Percentiles rank a stretch among this genome's conserved stretches.
Evolutionary conservation across 2,329 filamentous ascomycete species (phyloP).

Genomic region (Trichoderma sp.): DNA sequence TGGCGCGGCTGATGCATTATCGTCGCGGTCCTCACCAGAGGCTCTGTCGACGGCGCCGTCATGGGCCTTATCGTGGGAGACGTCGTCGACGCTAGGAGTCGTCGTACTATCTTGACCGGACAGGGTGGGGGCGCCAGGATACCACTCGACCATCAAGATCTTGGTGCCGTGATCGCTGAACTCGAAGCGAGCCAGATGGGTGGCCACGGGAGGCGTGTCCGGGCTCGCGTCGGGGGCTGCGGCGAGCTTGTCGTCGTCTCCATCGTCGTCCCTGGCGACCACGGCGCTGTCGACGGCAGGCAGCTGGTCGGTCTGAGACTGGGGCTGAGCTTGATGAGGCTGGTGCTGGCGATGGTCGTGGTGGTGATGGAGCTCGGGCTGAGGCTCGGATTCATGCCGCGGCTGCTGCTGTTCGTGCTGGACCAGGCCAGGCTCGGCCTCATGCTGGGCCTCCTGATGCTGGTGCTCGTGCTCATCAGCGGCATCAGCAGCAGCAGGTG

Average conservation of each 20-base stretch:
- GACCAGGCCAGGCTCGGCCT: slow-evolving; percentile 2
- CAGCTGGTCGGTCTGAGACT: neutral
- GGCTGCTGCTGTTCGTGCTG: neutral
- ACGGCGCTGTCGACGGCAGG: slow-evolving; percentile 21
- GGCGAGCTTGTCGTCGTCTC: slow-evolving; percentile 27
- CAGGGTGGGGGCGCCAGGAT: slow-evolving; percentile 42
- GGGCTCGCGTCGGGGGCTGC: slow-evolving; percentile 29
- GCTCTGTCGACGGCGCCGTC: neutral
- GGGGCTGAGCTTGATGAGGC: neutral
- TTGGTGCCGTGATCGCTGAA: slow-evolving; percentile 88
- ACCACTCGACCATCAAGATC: slow-evolving; percentile 92
- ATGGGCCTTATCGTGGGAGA: slow-evolving; percentile 13
- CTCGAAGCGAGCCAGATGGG: slow-evolving; percentile 72
- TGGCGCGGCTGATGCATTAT: slow-evolving; percentile 12
- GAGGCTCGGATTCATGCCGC: neutral
- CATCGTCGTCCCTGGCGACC: slow-evolving; percentile 31
- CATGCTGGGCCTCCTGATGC: neutral
- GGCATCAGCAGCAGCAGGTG: slow-evolving; percentile 30
- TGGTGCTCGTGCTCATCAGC: slow-evolving; percentile 11
- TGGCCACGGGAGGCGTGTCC: slow-evolving; percentile 31
- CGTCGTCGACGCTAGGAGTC: slow-evolving; percentile 2
- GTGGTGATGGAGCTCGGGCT: neutral
- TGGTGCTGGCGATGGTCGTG: neutral
- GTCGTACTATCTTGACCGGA: slow-evolving; percentile 12
- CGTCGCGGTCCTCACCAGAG: slow-evolving; percentile 22